Evolutionary conservation across 768 basidiomycete species (phyloP), one percentile per base, ranked within the genome.

Genomic region (Suillus hirtellus): DNA sequence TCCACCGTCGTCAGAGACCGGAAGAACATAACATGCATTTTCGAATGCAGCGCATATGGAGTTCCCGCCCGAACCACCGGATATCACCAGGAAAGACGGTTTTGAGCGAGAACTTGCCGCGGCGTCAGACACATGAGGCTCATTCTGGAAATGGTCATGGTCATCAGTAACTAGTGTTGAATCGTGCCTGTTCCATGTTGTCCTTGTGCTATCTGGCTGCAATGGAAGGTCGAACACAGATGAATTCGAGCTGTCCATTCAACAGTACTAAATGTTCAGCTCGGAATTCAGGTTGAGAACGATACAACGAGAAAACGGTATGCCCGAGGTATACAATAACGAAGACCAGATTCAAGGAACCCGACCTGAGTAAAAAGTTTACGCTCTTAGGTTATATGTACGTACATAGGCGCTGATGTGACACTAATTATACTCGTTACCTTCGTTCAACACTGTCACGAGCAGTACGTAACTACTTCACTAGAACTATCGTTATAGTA

Each of bases 51-150:
- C 80, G 67, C 93, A 95, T 67, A 98, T 90, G 24, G 91, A 84
- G 72, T 98, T 98, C 56, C 94, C 93, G 47, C 95, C 95, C 40
- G 95, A 95, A n/a, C 95, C 95, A 0, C 95, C 95, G 58, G 93
- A 95, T 61, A 98, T 84, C 58, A 97, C 84, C 8, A 95, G 73
- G 72, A 84, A 72, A 15, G 63, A 62, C 24, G 61, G 35, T 27
- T 60, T 59, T 21, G 58, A 55, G 8, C 63, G 38, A 60, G 59
- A 64, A 60, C 49, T 64, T 24, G 27, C 31, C 31, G 31, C 31
- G 31, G 31, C 31, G 12, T 64, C 47, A 27, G 37, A 34, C n/a
- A 44, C 35, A 27, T 24, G 59, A 37, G 35, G 35, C 10, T 10
- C 8, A 6, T 27, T 43, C 24, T 56, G 21, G 24, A 24, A 37